phyloP scores from a whole-genome alignment of 495 filamentous ascomycete genomes.

The Hypoxylon subgilvum region DNA sequence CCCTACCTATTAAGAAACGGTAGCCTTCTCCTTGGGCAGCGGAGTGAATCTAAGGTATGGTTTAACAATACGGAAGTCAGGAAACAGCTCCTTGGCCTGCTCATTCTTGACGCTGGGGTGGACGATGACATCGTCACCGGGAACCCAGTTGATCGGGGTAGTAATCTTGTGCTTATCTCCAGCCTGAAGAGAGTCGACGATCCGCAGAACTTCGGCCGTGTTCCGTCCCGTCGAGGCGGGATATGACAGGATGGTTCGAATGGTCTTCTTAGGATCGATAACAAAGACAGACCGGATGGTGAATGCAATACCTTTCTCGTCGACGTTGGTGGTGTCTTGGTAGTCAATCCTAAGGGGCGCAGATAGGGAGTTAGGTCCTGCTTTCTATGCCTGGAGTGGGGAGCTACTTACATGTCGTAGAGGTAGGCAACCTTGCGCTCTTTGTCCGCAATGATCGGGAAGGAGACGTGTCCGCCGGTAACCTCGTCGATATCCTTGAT shows the following conservation, averaged over 20 bases:
- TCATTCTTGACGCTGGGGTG: slow-evolving; percentile 86
- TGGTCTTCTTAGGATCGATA: slow-evolving; percentile 98
- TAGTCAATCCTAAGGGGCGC: slow-evolving; percentile 72
- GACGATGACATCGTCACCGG: slow-evolving; percentile 93
- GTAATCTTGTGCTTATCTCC: slow-evolving; percentile 96
- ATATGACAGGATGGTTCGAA: slow-evolving; percentile 94
- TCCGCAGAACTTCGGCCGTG: slow-evolving; percentile 91
- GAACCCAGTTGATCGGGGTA: slow-evolving; percentile 90
- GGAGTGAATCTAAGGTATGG: slow-evolving; percentile 82
- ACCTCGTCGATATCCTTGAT: slow-evolving; percentile 98
- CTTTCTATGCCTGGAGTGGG: neutral
- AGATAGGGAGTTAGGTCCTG: slow-evolving; percentile 1
- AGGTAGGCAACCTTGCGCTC: slow-evolving; percentile 86
- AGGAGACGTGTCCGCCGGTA: slow-evolving; percentile 75
- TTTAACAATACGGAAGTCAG: slow-evolving; percentile 90
- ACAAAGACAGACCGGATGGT: slow-evolving; percentile 99
- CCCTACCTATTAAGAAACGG: too few relatives aligned
- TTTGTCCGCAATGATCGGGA: slow-evolving; percentile 98
- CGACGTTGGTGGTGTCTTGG: slow-evolving; percentile 80
- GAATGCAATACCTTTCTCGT: slow-evolving; percentile 94
- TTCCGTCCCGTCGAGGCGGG: slow-evolving; percentile 97
- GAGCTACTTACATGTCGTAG: slow-evolving; percentile 86
- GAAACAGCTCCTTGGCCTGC: slow-evolving; percentile 88
- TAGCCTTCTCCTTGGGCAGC: slow-evolving; percentile 59
- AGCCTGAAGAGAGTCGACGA: slow-evolving; percentile 95